phyloP scores from a whole-genome alignment of 169 alveolate species.

The Babesia divergens region DNA sequence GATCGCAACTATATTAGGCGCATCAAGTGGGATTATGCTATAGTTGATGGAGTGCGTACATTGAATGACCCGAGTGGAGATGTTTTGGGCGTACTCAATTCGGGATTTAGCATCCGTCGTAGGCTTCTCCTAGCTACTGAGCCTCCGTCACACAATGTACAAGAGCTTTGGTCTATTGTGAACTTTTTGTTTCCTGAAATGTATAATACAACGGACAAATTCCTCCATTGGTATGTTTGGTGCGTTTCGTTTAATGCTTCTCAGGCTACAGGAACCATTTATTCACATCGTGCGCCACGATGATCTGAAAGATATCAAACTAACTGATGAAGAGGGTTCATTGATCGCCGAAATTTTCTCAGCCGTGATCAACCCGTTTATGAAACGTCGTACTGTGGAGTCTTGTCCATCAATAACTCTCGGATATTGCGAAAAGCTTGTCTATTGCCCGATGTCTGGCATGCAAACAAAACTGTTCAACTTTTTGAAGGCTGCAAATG shows the following conservation, averaged over 20 bases:
- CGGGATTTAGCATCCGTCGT: slow-evolving; percentile 75
- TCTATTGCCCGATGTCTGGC: slow-evolving; percentile 88
- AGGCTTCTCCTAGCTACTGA: slow-evolving; percentile 93
- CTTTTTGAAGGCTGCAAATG: slow-evolving; percentile 48
- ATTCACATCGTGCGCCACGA: background rate
- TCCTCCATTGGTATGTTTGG: slow-evolving; percentile 27
- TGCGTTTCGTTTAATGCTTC: background rate
- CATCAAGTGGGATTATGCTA: slow-evolving; percentile 92
- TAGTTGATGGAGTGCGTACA: slow-evolving; percentile 97
- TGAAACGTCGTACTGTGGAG: slow-evolving; percentile 92
- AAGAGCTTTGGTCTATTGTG: slow-evolving; percentile 96
- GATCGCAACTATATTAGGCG: slow-evolving; percentile 88
- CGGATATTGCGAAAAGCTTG: slow-evolving; percentile 83
- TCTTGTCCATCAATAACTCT: slow-evolving; percentile 95
- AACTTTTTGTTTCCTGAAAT: slow-evolving; percentile 95
- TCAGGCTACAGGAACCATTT: slow-evolving; percentile 27
- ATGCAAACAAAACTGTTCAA: slow-evolving; percentile 88
- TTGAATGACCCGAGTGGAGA: slow-evolving; percentile 92
- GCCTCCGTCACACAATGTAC: slow-evolving; percentile 94
- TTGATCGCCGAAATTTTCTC: slow-evolving; percentile 83
- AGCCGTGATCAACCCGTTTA: slow-evolving; percentile 87
- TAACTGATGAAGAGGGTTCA: slow-evolving; percentile 89
- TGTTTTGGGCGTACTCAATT: slow-evolving; percentile 72
- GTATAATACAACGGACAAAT: slow-evolving; percentile 64
- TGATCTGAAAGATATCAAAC: background rate